These are phyloP conservation scores for Aquilaria malaccensis DNA, from an alignment of 345 rosid genomes.

Conservation along the genomic window DNA sequence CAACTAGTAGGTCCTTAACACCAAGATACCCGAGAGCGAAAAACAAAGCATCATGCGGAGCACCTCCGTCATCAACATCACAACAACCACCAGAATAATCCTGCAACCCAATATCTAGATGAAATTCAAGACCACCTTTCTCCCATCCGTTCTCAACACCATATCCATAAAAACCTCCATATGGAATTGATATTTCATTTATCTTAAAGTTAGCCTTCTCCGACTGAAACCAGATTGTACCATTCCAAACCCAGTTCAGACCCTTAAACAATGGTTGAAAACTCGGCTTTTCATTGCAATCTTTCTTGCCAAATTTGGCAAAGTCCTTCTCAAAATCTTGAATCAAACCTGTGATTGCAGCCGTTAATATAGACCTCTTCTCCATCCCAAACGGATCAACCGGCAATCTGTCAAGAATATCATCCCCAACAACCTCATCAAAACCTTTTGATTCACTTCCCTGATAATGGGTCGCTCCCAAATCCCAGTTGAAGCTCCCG, in stretches of 20 bases:
- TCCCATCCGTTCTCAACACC: neutral
- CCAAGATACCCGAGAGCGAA: slow-evolving; percentile 17
- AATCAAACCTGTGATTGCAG: slow-evolving; percentile 15
- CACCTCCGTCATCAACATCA: slow-evolving; percentile 4
- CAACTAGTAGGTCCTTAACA: slow-evolving; percentile 12
- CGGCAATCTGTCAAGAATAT: slow-evolving; percentile 8
- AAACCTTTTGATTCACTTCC: slow-evolving; percentile 7
- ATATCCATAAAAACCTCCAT: slow-evolving; percentile 4
- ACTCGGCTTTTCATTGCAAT: neutral
- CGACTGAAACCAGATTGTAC: neutral
- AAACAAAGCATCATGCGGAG: slow-evolving; percentile 22
- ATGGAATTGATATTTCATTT: slow-evolving; percentile 14
- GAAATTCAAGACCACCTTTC: neutral
- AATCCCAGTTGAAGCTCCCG: slow-evolving; percentile 12
- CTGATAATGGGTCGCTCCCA: slow-evolving; percentile 2
- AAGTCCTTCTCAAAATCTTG: slow-evolving; percentile 13
- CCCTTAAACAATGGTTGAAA: neutral
- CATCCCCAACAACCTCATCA: slow-evolving; percentile 6
- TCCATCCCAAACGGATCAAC: slow-evolving; percentile 26
- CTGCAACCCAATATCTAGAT: slow-evolving; percentile 1
- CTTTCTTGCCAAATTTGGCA: slow-evolving; percentile 4
- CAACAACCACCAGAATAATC: neutral
- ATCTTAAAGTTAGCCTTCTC: slow-evolving; percentile 9
- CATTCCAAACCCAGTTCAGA: neutral
- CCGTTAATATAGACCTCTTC: slow-evolving; percentile 14